A percentile compares a stretch with the other conserved stretches of the same genome.
Evolutionary conservation across 1,284 basidiomycete genomes (phyloP).

Genomic region (Malassezia equina): DNA sequence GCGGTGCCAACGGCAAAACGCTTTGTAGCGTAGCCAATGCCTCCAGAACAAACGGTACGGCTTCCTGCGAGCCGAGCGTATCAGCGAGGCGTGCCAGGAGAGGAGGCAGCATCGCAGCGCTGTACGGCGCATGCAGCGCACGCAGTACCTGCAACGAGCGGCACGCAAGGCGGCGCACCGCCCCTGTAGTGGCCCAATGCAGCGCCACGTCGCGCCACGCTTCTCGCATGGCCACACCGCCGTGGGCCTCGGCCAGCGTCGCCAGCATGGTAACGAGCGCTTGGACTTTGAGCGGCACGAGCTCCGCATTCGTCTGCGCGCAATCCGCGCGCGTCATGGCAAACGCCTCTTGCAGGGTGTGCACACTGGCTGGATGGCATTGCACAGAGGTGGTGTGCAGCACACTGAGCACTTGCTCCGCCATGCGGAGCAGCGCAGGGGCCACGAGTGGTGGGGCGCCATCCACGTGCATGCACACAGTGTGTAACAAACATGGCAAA

Average conservation of each 20-base stretch:
- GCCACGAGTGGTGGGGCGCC: conserved; percentile 52
- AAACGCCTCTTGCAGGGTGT: neutral
- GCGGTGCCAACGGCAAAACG: conserved; percentile 56
- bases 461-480: conserved; percentile 72
- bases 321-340: neutral
- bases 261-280: neutral
- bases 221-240: conserved; percentile 52
- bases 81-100: conserved; percentile 74
- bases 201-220: conserved; percentile 73
- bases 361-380: neutral
- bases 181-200: conserved; percentile 74
- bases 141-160: conserved; percentile 84
- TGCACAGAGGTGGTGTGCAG: neutral
- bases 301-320: neutral
- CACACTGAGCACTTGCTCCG: conserved; percentile 6
- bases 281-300: neutral
- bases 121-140: conserved; percentile 64
- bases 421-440: neutral
- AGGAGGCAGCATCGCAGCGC: conserved; percentile 64
- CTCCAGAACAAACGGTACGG: conserved; percentile 73
- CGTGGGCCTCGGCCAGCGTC: conserved; percentile 17
- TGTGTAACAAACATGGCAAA: conserved; percentile 68
- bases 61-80: conserved; percentile 64
- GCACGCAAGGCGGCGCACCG: conserved; percentile 74
- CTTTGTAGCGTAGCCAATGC: conserved; percentile 68